phyloP scores from a whole-genome alignment of 768 basidiomycete genomes.

The Tephrocybe rancida region DNA sequence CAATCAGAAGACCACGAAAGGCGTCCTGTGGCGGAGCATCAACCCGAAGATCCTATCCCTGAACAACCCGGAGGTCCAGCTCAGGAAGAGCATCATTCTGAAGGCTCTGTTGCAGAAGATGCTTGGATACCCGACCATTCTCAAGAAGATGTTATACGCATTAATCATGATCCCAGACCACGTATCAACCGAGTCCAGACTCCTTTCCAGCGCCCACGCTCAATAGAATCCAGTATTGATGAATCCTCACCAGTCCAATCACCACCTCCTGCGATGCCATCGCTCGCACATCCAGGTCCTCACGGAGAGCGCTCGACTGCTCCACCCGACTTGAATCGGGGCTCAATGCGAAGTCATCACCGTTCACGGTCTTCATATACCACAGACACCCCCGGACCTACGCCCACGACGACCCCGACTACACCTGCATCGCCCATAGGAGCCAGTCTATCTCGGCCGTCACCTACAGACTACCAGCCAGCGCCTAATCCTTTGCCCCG shows the following conservation, averaged over 20 bases:
- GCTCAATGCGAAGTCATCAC: neutral
- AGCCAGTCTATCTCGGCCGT: neutral
- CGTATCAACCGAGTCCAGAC: constrained; percentile 9
- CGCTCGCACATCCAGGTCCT: neutral
- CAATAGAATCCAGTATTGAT: neutral
- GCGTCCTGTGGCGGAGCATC: too few relatives aligned
- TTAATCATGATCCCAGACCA: neutral
- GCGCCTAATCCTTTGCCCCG: constrained; percentile 4
- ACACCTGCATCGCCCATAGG: constrained; percentile 1
- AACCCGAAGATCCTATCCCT: too few relatives aligned
- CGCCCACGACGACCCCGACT: neutral
- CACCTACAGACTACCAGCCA: neutral
- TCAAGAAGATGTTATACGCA: neutral
- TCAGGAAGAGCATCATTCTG: too few relatives aligned
- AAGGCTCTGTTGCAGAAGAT: too few relatives aligned
- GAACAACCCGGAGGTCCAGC: too few relatives aligned
- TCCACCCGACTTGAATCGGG: neutral
- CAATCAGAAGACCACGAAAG: too few relatives aligned
- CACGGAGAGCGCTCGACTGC: neutral
- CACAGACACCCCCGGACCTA: neutral
- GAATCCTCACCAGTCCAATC: constrained; percentile 32
- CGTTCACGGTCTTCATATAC: neutral
- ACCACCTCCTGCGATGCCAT: constrained; percentile 41
- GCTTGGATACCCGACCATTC: neutral
- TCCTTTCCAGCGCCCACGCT: constrained; percentile 3